Evolutionary conservation across 2,329 filamentous ascomycete genomes (phyloP), one percentile per base, ranked within the genome.

Genomic region (Ophiocordyceps camponoti-rufipedis): DNA sequence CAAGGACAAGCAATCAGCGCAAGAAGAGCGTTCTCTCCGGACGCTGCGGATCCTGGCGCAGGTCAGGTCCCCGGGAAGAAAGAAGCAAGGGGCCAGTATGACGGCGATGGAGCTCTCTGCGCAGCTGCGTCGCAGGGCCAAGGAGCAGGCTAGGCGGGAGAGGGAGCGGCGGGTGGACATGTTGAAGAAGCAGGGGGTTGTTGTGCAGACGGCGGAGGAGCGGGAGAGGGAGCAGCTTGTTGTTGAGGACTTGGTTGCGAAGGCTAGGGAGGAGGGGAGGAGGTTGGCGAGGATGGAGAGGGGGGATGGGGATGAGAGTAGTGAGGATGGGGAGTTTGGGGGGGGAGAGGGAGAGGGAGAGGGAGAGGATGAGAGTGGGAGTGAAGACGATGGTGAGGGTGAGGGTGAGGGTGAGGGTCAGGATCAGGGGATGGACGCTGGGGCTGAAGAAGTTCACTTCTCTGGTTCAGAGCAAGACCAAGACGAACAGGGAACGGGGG

Each of bases 171-270:
- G 81, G 46, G 72, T 96, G 18, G 78, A 85, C 46, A 72, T 80
- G 52, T 71, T 98, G 39, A 78, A 75, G 55, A 80, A 82, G 11
- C 86, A 83, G 61, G 91, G 91, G 8, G 72, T 95, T 28, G 67
- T 82, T 23, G 70, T 96, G 16, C 82, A 88, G 59, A 94, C 85
- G 0, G 77, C 80, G 2, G 89, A 95, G 61, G 88, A 98, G 59
- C 78, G 85, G 18, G 83, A 88, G 56, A 75, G 77, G 32, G 82
- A 94, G 58, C 77, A 86, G 60, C 78, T 83, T 47, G 78, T 88
- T 48, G 78, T 94, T 12, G 91, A 96, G 53, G 82, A 95, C 55
- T 74, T 96, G 48, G 75, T 96, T 28, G 82, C 89, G 43, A 87
- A 81, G 54, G 89, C 88, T 18, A 74, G 87, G 47, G 71, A 78